phyloP scores from a whole-genome alignment of 163 green algal genomes.

The Botryococcus braunii region DNA sequence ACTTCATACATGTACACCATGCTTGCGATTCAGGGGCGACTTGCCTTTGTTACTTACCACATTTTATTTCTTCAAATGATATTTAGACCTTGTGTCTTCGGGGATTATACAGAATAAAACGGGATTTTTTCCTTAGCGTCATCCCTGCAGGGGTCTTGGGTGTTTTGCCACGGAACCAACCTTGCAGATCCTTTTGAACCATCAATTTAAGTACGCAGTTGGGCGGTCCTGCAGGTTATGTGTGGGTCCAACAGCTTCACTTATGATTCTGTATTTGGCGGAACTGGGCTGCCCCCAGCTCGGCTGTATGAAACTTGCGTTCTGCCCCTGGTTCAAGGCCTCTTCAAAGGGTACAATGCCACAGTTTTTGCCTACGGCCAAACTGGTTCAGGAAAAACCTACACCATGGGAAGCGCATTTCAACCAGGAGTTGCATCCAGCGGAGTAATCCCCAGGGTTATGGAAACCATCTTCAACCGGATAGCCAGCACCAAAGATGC shows the following conservation, averaged over 20 bases:
- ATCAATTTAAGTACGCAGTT: not conserved
- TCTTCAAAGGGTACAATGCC: slow-evolving; percentile 91
- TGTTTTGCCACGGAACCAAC: not conserved
- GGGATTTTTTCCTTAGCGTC: no score
- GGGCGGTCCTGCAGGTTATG: not conserved
- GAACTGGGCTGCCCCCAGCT: slow-evolving; percentile 17
- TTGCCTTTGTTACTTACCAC: not conserved
- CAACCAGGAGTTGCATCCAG: slow-evolving; percentile 32
- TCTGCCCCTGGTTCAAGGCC: slow-evolving; percentile 68
- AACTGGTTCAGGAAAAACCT: slow-evolving; percentile 77
- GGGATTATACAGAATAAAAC: not conserved
- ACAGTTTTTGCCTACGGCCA: slow-evolving; percentile 67
- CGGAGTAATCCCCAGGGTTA: slow-evolving; percentile 81
- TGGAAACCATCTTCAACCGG: slow-evolving; percentile 66
- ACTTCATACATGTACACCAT: slow-evolving; percentile 1
- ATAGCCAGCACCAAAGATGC: slow-evolving; percentile 31
- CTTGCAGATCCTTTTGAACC: not conserved
- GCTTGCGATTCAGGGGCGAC: not conserved
- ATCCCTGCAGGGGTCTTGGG: no score
- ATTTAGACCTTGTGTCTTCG: not conserved
- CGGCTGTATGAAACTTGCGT: slow-evolving; percentile 70
- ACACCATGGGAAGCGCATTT: slow-evolving; percentile 85
- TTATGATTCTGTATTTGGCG: slow-evolving; percentile 80
- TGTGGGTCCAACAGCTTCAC: slow-evolving; percentile 60
- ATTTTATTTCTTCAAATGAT: not conserved